Evolutionary conservation across 2,329 filamentous ascomycete species (phyloP).

Genomic region (Bimuria novae-zelandiae): DNA sequence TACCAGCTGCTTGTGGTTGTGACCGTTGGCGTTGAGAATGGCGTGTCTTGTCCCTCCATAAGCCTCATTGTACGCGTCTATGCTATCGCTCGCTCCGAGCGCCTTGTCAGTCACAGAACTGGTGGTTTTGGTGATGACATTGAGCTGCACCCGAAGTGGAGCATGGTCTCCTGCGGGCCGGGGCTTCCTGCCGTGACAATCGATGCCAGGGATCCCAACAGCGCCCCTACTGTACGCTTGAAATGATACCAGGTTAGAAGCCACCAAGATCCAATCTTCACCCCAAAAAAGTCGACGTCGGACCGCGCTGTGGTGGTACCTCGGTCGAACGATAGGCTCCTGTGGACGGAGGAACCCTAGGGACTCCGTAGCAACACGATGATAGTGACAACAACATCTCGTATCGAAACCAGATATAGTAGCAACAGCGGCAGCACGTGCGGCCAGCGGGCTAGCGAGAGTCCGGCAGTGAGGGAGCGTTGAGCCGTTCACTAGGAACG

Average conservation of each 20-base stretch:
- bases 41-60: slow-evolving; percentile 18
- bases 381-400: slow-evolving; percentile 19
- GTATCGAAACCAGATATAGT: slow-evolving; percentile 33
- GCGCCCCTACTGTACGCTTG: too few species aligned
- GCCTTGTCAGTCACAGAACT: slow-evolving; percentile 29
- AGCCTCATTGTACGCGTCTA: slow-evolving; percentile 21
- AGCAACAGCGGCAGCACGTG: slow-evolving; percentile 28
- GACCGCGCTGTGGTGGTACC: slow-evolving; percentile 3
- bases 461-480: slow-evolving; percentile 21
- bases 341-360: slow-evolving; percentile 26
- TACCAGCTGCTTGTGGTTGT: slow-evolving; percentile 28
- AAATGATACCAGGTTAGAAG: too few species aligned
- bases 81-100: slow-evolving; percentile 16
- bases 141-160: slow-evolving; percentile 16
- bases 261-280: too few species aligned
- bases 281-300: too few species aligned
- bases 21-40: slow-evolving; percentile 18
- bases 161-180: too few species aligned
- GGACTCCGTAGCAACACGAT: slow-evolving; percentile 36
- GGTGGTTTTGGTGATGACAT: slow-evolving; percentile 28
- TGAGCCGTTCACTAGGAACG: slow-evolving; percentile 14
- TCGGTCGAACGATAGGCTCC: slow-evolving; percentile 36
- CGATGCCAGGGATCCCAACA: too few species aligned
- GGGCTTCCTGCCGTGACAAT: too few species aligned
- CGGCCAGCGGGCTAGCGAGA: slow-evolving; percentile 13